Evolutionary conservation across 495 filamentous ascomycete species (phyloP).

Genomic region (Daldinia caldariorum): DNA sequence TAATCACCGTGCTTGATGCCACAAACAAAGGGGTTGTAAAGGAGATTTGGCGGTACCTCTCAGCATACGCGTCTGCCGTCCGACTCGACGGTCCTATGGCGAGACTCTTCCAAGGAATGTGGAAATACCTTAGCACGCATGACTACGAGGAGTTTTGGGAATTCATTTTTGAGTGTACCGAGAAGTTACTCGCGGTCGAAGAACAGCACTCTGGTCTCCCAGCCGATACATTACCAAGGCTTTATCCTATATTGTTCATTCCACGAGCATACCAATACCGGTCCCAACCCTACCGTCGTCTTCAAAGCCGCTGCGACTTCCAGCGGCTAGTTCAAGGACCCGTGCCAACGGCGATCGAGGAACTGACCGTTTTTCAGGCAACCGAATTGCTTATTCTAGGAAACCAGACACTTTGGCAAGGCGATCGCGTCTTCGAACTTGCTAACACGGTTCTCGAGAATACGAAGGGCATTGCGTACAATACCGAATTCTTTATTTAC

Average conservation of each 20-base stretch:
- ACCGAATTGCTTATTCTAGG: constrained; percentile 45
- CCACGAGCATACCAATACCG: constrained; percentile 47
- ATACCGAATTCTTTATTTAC: constrained; percentile 45
- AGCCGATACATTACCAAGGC: constrained; percentile 40
- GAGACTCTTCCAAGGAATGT: constrained; percentile 45
- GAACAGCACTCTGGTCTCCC: constrained; percentile 46
- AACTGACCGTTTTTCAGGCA: constrained; percentile 43
- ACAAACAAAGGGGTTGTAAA: constrained; percentile 47
- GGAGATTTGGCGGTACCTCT: constrained; percentile 47
- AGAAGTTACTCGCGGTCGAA: constrained; percentile 43
- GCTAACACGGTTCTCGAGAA: constrained; percentile 45
- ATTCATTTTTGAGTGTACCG: constrained; percentile 47
- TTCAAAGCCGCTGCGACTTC: constrained; percentile 46
- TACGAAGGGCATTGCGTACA: constrained; percentile 44
- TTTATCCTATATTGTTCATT: constrained; percentile 46
- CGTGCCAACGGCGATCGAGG: constrained; percentile 44
- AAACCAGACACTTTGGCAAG: constrained; percentile 41
- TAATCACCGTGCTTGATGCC: constrained; percentile 45
- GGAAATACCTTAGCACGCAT: constrained; percentile 45
- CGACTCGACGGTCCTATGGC: constrained; percentile 37
- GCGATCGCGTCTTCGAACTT: constrained; percentile 43
- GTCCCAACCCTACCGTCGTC: constrained; percentile 40
- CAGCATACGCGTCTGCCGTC: constrained; percentile 42
- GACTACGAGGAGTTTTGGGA: constrained; percentile 49
- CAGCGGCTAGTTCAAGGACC: constrained; percentile 35